Percentiles rank a stretch among this genome's conserved stretches.
phyloP scores from a whole-genome alignment of 2,329 filamentous ascomycete genomes.

The Fusarium graminum region DNA sequence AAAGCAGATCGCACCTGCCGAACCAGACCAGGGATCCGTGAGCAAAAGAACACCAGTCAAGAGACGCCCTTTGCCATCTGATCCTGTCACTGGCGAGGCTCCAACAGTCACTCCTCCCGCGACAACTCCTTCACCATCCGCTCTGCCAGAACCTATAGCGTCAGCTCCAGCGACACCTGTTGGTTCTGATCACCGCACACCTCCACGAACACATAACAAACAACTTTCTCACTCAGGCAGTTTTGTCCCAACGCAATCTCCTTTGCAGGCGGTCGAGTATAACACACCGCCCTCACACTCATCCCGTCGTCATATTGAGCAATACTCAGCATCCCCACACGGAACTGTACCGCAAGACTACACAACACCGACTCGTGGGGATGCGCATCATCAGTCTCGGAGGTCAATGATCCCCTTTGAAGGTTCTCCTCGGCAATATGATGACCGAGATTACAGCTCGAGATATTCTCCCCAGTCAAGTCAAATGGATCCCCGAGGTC shows the following conservation, averaged over 20 bases:
- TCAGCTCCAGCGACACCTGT: slow-evolving; percentile 49
- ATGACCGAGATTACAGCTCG: slow-evolving; percentile 56
- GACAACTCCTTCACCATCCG: slow-evolving; percentile 17
- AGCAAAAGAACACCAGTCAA: slow-evolving; percentile 75
- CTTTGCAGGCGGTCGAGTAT: slow-evolving; percentile 67
- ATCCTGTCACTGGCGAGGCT: slow-evolving; percentile 73
- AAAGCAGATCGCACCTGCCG: slow-evolving; percentile 56
- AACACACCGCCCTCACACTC: slow-evolving; percentile 56
- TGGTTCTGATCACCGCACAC: slow-evolving; percentile 61
- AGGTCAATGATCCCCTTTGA: slow-evolving; percentile 55
- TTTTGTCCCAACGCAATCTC: slow-evolving; percentile 65
- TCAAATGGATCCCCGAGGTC: slow-evolving; percentile 55
- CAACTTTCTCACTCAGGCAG: slow-evolving; percentile 52
- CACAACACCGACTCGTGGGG: slow-evolving; percentile 41
- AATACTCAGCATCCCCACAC: slow-evolving; percentile 54
- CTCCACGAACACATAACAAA: slow-evolving; percentile 62
- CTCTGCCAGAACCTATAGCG: slow-evolving; percentile 34
- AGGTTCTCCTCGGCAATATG: slow-evolving; percentile 52
- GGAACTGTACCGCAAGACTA: slow-evolving; percentile 39
- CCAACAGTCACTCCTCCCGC: slow-evolving; percentile 47
- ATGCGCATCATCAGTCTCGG: slow-evolving; percentile 51
- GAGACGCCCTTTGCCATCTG: slow-evolving; percentile 84
- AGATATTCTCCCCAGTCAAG: slow-evolving; percentile 54
- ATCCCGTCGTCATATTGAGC: slow-evolving; percentile 54
- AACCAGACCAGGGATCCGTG: slow-evolving; percentile 55